Conservation (phyloP, 1,284 basidiomycete species). For the Irpex sp. region DNA sequence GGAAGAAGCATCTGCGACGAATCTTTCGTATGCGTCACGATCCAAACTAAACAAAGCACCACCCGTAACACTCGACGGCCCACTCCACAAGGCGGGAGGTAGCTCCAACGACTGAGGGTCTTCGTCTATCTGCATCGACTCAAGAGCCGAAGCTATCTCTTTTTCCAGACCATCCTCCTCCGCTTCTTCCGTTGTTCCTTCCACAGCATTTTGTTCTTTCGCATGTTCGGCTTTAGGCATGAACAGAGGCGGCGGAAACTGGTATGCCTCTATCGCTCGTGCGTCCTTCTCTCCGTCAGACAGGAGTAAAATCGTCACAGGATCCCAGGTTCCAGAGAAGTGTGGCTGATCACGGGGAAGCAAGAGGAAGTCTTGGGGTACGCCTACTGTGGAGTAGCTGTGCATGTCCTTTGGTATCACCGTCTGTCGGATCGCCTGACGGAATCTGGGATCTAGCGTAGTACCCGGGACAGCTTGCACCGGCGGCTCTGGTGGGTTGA, state of each 20-base stretch:
- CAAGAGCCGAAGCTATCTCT: slow-evolving; percentile 39
- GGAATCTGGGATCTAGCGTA: slow-evolving; percentile 45
- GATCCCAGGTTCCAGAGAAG: slow-evolving; percentile 66
- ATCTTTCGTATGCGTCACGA: slow-evolving; percentile 37
- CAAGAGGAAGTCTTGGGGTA: slow-evolving; percentile 77
- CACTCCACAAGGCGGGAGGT: slow-evolving; percentile 37
- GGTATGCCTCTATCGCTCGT: slow-evolving; percentile 42
- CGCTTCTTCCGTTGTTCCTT: not conserved
- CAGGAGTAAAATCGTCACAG: slow-evolving; percentile 55
- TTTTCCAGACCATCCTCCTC: slow-evolving; percentile 25
- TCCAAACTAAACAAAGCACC: slow-evolving; percentile 41
- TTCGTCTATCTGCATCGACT: slow-evolving; percentile 33
- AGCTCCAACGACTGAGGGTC: slow-evolving; percentile 35
- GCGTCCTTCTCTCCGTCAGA: slow-evolving; percentile 35
- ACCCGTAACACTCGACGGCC: slow-evolving; percentile 33
- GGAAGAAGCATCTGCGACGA: slow-evolving; percentile 14
- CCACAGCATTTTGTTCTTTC: slow-evolving; percentile 2
- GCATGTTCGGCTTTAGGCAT: slow-evolving; percentile 5
- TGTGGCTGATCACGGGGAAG: slow-evolving; percentile 71
- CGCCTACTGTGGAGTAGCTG: slow-evolving; percentile 55
- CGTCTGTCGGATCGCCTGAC: slow-evolving; percentile 62
- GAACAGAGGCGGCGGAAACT: slow-evolving; percentile 54
- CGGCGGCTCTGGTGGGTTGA: slow-evolving; percentile 56
- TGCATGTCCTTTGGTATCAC: slow-evolving; percentile 52
- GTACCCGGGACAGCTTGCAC: slow-evolving; percentile 32